Percentiles rank a stretch among this genome's conserved stretches.
These are phyloP conservation scores for Magnolia changhungtana DNA, from an alignment of 164 flowering plant species.

Conservation along the genomic window DNA sequence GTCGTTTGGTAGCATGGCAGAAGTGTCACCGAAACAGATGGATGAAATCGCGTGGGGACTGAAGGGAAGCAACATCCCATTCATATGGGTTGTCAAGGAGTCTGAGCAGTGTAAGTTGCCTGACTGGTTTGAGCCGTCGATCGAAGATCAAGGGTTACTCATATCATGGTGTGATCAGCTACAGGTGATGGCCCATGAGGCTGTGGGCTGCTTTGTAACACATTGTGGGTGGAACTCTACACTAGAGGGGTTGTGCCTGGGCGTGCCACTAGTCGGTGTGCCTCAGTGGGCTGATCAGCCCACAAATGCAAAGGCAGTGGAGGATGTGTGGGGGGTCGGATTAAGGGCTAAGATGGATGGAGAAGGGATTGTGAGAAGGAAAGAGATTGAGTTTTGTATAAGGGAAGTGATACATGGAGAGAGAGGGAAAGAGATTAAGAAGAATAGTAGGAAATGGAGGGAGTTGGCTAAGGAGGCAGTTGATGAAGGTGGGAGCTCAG, in stretches of 20 bases:
- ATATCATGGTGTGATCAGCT: conserved; percentile 33
- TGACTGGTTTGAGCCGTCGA: conserved; percentile 11
- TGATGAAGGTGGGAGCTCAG: conserved; percentile 24
- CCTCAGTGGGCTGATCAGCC: conserved; percentile 30
- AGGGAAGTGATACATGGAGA: conserved; percentile 23
- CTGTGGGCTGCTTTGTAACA: conserved; percentile 31
- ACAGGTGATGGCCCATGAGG: conserved; percentile 26
- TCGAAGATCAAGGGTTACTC: conserved; percentile 23
- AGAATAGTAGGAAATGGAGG: conserved; percentile 14
- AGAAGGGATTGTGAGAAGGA: conserved; percentile 16
- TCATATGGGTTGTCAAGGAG: conserved; percentile 12
- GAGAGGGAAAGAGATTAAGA: conserved; percentile 8
- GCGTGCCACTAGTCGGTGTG: conserved; percentile 26
- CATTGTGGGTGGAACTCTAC: conserved; percentile 37
- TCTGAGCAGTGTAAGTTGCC: conserved; percentile 21
- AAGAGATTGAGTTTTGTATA: conserved; percentile 17
- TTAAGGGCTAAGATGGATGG: conserved; percentile 16
- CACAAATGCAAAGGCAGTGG: conserved; percentile 19
- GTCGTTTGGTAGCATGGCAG: conserved; percentile 38
- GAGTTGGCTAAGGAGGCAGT: conserved; percentile 21
- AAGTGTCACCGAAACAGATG: conserved; percentile 25
- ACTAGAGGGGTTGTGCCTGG: conserved; percentile 22
- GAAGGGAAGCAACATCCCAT: not conserved
- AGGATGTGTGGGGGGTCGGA: conserved; percentile 26
- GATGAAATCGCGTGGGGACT: conserved; percentile 23